Evolutionary conservation across 805 yeast species (phyloP), one percentile per base, ranked within the genome.

Genomic region (Candida awuae): DNA sequence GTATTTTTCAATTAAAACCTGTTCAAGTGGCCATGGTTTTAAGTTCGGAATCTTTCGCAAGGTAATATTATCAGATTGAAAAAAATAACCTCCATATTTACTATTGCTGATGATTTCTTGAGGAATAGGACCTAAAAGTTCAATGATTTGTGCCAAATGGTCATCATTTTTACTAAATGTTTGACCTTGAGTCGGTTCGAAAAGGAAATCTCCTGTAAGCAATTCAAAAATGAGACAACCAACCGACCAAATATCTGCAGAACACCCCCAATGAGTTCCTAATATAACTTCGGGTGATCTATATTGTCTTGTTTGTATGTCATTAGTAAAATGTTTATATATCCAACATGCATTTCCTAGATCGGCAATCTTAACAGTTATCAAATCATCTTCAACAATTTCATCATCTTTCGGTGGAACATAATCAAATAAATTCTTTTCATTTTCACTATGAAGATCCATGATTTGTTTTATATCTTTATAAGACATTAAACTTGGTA

Each of bases 201-300:
- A 92, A 35, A 92, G 61, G 53, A 88, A 88, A 60, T 90, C 97
- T 3, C 97, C 97, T 0, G 98, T 90, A 32, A 90, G 61, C 18
- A 92, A 68, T 63, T 92, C 98, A 62, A 92, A 92, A 1, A 84
- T 68, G 52, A 92, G 63, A 62, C 97, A 88, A 0, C 94, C 97
- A 52, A 84, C 68, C n/a, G 95, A 84, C 98, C 98, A 92, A 34
- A 90, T 72, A 61, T 92, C 98, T 1, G 94, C 80, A 39, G 90
- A 78, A 37, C 95, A 87, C 1, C 98, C 98, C 98, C 98, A 92
- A 23, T 74, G 68, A 8, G 83, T 73, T 0, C 94, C 92, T 15
- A 83, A 52, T 13, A 84, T 60, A 5, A 82, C 84, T 54, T 90
- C 98, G 1, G 97, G 97, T 0, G 96, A 75, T 32, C 98, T 69